Conservation (phyloP, 371 early-diverging fungal genomes). For the Apophysomyces ossiformis region DNA sequence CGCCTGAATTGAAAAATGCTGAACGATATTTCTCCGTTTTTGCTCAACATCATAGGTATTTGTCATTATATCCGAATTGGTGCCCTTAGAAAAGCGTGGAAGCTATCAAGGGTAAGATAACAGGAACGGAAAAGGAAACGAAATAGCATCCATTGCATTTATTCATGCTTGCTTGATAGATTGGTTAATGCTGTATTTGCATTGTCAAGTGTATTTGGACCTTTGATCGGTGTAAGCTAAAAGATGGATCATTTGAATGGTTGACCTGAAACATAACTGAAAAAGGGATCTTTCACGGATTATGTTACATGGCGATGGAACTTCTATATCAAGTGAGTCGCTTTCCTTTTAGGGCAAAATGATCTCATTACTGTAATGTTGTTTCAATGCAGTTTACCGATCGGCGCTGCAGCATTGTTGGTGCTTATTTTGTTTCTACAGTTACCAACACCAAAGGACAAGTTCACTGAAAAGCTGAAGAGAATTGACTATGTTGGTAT, state of each 20-base stretch:
- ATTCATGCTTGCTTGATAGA: slow-evolving; percentile 14
- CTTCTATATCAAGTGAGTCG: slow-evolving; percentile 51
- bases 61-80: slow-evolving; percentile 68
- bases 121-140: background rate
- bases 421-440: slow-evolving; percentile 38
- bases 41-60: slow-evolving; percentile 40
- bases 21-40: background rate
- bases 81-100: slow-evolving; percentile 58
- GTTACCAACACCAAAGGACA: slow-evolving; percentile 31
- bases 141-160: background rate
- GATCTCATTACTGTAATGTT: background rate
- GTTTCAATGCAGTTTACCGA: slow-evolving; percentile 39
- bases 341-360: background rate
- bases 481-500: slow-evolving; percentile 45
- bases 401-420: slow-evolving; percentile 45
- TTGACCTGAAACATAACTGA: no score
- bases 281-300: slow-evolving; percentile 42
- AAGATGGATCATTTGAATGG: background rate
- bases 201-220: slow-evolving; percentile 49
- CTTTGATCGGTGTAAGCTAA: slow-evolving; percentile 44
- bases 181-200: slow-evolving; percentile 54
- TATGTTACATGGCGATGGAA: slow-evolving; percentile 53
- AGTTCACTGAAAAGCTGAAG: slow-evolving; percentile 43
- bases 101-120: slow-evolving; percentile 57
- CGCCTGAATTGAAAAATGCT: background rate